Evolutionary conservation across 495 filamentous ascomycete species (phyloP), one percentile per base, ranked within the genome.

Genomic region (Tricharina praecox): DNA sequence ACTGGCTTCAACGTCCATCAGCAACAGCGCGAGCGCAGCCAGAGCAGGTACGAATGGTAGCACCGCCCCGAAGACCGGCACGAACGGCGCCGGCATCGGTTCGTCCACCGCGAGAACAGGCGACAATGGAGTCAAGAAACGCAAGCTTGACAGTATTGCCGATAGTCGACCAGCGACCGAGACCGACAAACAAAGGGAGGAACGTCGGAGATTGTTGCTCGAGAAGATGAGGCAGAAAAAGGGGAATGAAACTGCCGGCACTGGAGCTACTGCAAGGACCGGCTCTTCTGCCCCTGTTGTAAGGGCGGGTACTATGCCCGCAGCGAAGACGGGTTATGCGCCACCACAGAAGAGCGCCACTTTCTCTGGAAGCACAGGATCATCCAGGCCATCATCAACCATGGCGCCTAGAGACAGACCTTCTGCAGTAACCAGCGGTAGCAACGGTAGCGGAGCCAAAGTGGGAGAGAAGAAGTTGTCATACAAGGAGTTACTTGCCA

Each of bases 391-490:
- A n/a, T n/a, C n/a, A n/a, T n/a, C n/a, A n/a, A n/a, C n/a, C n/a
- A n/a, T n/a, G n/a, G n/a, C n/a, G n/a, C n/a, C n/a, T n/a, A n/a
- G n/a, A n/a, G n/a, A n/a, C n/a, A n/a, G n/a, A n/a, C n/a, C n/a
- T n/a, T n/a, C n/a, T n/a, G n/a, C n/a, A n/a, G 48, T 45, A 13
- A 24, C 51, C 13, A 39, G 47, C 20, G 32, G 30, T 18, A 13
- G 23, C 23, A 33, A 36, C 18, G 21, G n/a, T n/a, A n/a, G n/a
- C n/a, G n/a, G n/a, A n/a, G n/a, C n/a, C n/a, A n/a, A n/a, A n/a
- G n/a, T n/a, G n/a, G n/a, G n/a, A n/a, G n/a, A n/a, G 11, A 59
- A 60, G 46, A 59, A 59, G 32, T 40, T 46, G 16, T 56, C 55
- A 36, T 59, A 59, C 19, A 54, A 43, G 20, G 58, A 61, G 16